phyloP scores from a whole-genome alignment of 495 filamentous ascomycete genomes.

The Paragyromitra xinjiangensis region DNA sequence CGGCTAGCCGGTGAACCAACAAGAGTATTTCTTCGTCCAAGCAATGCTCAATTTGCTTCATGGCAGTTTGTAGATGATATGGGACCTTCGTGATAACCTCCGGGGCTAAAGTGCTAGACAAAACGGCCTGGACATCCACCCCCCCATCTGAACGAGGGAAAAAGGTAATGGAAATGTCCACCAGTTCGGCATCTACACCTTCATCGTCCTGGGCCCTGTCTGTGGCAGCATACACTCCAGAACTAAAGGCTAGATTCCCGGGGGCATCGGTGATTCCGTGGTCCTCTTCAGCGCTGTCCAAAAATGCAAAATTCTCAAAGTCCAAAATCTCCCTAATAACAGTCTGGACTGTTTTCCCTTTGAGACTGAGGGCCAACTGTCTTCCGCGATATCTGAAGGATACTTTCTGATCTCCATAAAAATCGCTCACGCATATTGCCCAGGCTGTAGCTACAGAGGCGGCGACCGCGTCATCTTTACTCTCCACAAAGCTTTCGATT shows the following conservation, averaged over 20 bases:
- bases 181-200: background rate
- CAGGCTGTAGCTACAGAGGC: conserved; percentile 24
- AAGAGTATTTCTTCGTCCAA: conserved; percentile 16
- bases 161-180: conserved; percentile 14
- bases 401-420: conserved; percentile 10
- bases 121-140: conserved; percentile 19
- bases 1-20: background rate
- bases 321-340: conserved; percentile 23
- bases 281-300: background rate
- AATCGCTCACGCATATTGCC: conserved; percentile 32
- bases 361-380: conserved; percentile 13
- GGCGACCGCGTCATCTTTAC: conserved; percentile 3
- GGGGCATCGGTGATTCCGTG: background rate
- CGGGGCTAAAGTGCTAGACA: conserved; percentile 15
- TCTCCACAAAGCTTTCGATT: background rate
- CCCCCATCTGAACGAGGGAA: conserved; percentile 13
- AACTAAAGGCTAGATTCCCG: conserved; percentile 11
- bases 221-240: background rate
- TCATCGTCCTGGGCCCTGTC: background rate
- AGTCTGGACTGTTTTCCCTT: conserved; percentile 22
- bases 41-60: conserved; percentile 18
- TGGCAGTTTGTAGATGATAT: conserved; percentile 16
- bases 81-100: conserved; percentile 15
- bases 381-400: conserved; percentile 24
- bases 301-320: background rate